These are phyloP conservation scores for Phytopythium ostracodes DNA, from an alignment of 352 stramenopile genomes.

Conservation along the genomic window DNA sequence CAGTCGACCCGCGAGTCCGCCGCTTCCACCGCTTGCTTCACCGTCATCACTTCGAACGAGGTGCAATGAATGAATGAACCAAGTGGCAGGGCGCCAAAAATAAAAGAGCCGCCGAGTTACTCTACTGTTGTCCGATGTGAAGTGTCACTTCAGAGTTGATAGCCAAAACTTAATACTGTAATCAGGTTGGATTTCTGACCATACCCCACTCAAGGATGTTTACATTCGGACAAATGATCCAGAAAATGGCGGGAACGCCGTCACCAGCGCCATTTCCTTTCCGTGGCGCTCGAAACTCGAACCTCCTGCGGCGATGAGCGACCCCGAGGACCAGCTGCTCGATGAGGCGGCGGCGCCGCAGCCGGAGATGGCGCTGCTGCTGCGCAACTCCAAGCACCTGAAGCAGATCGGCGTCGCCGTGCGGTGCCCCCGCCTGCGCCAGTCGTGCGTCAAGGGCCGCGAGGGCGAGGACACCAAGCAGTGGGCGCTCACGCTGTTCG, in stretches of 20 bases:
- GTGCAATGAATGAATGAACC: background rate
- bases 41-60: background rate
- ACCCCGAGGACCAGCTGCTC: constrained; percentile 31
- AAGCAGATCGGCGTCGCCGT: constrained; percentile 82
- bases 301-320: constrained; percentile 20
- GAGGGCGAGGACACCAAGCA: constrained; percentile 80
- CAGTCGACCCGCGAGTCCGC: constrained; percentile 19
- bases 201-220: background rate
- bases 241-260: constrained; percentile 6
- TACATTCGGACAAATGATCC: background rate
- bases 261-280: background rate
- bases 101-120: background rate
- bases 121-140: background rate
- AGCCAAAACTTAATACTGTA: background rate
- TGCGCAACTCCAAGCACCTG: constrained; percentile 74
- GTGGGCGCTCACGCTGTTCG: constrained; percentile 73
- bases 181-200: background rate
- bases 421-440: constrained; percentile 58
- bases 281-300: background rate
- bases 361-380: constrained; percentile 73
- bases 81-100: constrained; percentile 5
- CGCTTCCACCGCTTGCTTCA: background rate
- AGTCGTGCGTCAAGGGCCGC: constrained; percentile 71
- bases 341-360: constrained; percentile 21
- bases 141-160: background rate